Base-by-base conservation (phyloP, 139 green algal genomes). In the Auxenochlorella pyrenoidosa region DNA sequence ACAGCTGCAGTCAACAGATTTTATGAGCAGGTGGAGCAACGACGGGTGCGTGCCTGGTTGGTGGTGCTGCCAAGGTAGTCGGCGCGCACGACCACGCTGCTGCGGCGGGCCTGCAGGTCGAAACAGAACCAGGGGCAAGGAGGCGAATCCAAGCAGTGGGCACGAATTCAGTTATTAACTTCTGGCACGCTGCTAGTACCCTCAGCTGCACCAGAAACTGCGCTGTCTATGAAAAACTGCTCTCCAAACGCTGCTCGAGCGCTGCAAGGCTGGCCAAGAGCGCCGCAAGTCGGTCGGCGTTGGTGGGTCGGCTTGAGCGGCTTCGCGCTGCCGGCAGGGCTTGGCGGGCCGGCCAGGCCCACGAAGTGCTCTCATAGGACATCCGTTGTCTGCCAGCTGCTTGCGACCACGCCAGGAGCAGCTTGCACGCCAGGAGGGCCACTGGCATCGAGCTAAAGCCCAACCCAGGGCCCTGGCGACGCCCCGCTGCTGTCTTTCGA, bases 21-120 rank as follows among this genome's bases (percentile, higher is more conserved):
- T n/a, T n/a, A n/a, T n/a, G n/a, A n/a, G n/a, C n/a, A n/a, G n/a
- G n/a, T n/a, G n/a, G n/a, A 18, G 36, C 78, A 5, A 0, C 63
- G 24, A 30, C 10, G 30, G 26, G 30, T 8, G 75, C 93, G n/a
- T 68, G 95, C 94, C 88, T 97, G 79, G 92, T 97, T 97, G 86
- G 93, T 94, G 85, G 88, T 85, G 63, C 91, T 95, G 80, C 95
- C 95, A 36, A 97, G 91, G 91, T 94, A 97, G 88, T 89, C 93
- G 21, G 94, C 94, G 66, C 93, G 93, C 68, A 89, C 86, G 51
- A 95, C 91, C 75, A 96, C 82, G 76, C 83, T 68, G 81, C 81
- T 34, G 73, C 85, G 75, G 73, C 59, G 66, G 66, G 34, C 70
- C 70, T 76, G 70, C 70, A 76, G n/a, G 63, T 18, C 28, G 18